Evolutionary conservation across 2,329 filamentous ascomycete species (phyloP).

Genomic region (Rugonectria rugulosa): DNA sequence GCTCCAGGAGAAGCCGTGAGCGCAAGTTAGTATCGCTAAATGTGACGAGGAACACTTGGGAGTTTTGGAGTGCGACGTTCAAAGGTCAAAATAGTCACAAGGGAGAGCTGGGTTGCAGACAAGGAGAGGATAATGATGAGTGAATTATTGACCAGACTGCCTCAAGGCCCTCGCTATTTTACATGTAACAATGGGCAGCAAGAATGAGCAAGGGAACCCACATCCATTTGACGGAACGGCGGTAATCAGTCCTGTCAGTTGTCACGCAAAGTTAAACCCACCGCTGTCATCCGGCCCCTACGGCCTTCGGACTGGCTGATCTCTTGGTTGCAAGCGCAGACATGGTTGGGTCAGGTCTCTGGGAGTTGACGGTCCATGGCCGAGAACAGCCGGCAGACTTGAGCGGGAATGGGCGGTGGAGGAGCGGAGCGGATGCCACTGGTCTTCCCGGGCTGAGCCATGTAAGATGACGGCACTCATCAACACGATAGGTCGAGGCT

Average conservation of each 20-base stretch:
- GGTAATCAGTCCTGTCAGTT: conserved; percentile 5
- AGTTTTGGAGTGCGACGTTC: no score
- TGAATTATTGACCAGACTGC: no score
- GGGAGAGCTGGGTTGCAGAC: no score
- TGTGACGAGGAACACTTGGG: no score
- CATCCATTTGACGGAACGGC: conserved; percentile 14
- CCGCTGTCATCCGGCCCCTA: conserved; percentile 24
- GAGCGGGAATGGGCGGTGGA: conserved; percentile 31
- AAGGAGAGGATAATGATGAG: conserved; percentile 26
- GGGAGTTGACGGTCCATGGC: conserved; percentile 25
- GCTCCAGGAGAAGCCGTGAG: not conserved
- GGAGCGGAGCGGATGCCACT: conserved; percentile 3
- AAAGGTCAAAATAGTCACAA: no score
- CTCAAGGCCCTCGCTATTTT: no score
- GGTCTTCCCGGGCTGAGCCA: not conserved
- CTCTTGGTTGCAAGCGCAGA: conserved; percentile 3
- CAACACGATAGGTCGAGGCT: not conserved
- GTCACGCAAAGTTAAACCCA: not conserved
- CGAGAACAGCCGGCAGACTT: conserved; percentile 21
- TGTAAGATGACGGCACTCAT: conserved; percentile 14
- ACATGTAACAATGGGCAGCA: no score
- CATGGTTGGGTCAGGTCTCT: conserved; percentile 25
- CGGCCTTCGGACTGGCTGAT: conserved; percentile 10
- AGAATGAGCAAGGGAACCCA: not conserved
- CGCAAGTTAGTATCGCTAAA: conserved; percentile 1